These are phyloP conservation scores for Raddia distichophylla DNA, from an alignment of 176 grass and related monocot species.

Conservation along the genomic window DNA sequence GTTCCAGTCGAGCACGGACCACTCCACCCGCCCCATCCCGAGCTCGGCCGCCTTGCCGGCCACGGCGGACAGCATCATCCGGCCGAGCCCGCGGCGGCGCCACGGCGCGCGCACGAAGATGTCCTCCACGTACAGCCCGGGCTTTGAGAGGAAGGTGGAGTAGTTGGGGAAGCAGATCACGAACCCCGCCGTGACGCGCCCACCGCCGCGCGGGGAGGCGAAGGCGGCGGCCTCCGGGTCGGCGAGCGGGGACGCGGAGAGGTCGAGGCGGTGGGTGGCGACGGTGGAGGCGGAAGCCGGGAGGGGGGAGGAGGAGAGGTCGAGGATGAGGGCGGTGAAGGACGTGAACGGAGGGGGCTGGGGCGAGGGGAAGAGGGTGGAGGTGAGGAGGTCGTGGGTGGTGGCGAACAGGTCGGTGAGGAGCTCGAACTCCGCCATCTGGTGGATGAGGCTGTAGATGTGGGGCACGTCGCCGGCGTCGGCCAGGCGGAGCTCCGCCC, in stretches of 20 bases:
- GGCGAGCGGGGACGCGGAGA: slow-evolving; percentile 38
- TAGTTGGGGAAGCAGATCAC: slow-evolving; percentile 78
- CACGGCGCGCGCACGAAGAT: slow-evolving; percentile 84
- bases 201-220: slow-evolving; percentile 46
- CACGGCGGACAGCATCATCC: slow-evolving; percentile 78
- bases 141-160: slow-evolving; percentile 72
- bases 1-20: slow-evolving; percentile 95
- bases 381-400: slow-evolving; percentile 52
- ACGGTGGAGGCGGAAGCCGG: slow-evolving; percentile 21
- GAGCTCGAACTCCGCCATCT: slow-evolving; percentile 92
- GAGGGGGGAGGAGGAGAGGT: slow-evolving; percentile 43
- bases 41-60: slow-evolving; percentile 65
- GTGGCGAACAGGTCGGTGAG: slow-evolving; percentile 87
- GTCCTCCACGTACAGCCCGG: slow-evolving; percentile 64
- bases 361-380: slow-evolving; percentile 62
- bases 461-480: slow-evolving; percentile 72
- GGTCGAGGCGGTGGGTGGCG: slow-evolving; percentile 48
- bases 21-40: slow-evolving; percentile 89
- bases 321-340: slow-evolving; percentile 72
- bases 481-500: slow-evolving; percentile 75
- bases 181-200: slow-evolving; percentile 53
- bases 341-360: slow-evolving; percentile 55
- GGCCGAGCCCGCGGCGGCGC: slow-evolving; percentile 75
- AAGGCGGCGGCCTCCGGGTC: slow-evolving; percentile 58
- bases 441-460: slow-evolving; percentile 75